Conservation (phyloP, 768 basidiomycete genomes). For the Suillus brevipes region DNA sequence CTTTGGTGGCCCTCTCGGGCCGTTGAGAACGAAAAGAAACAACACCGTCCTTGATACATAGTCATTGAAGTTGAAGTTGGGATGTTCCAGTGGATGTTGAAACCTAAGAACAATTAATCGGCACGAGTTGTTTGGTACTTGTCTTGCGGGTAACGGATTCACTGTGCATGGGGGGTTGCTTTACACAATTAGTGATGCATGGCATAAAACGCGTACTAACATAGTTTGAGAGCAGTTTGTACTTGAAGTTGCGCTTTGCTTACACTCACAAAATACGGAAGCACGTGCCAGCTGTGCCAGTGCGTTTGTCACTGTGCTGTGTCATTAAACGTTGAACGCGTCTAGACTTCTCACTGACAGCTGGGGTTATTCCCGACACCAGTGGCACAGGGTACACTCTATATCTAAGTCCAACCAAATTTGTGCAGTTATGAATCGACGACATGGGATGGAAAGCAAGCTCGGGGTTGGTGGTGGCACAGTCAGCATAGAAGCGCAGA, state of each 20-base stretch:
- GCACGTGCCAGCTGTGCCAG: background rate
- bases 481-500: slow-evolving; percentile 30
- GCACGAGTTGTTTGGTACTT: background rate
- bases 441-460: slow-evolving; percentile 23
- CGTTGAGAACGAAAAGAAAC: background rate
- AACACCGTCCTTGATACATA: background rate
- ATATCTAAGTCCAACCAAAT: background rate
- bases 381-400: background rate
- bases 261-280: background rate
- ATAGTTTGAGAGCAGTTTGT: background rate
- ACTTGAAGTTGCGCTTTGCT: no score
- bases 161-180: background rate
- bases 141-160: background rate
- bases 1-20: background rate
- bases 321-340: background rate
- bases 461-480: slow-evolving; percentile 31
- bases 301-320: no score
- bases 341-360: background rate
- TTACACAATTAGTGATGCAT: background rate
- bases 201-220: background rate
- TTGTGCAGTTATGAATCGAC: slow-evolving; percentile 10
- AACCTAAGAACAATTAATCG: background rate
- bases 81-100: background rate
- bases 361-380: background rate
- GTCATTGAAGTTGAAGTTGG: background rate